Evolutionary conservation across 208 protist genomes (phyloP), one percentile per base, ranked within the genome.

Genomic region (Acanthamoeba divionensis): DNA sequence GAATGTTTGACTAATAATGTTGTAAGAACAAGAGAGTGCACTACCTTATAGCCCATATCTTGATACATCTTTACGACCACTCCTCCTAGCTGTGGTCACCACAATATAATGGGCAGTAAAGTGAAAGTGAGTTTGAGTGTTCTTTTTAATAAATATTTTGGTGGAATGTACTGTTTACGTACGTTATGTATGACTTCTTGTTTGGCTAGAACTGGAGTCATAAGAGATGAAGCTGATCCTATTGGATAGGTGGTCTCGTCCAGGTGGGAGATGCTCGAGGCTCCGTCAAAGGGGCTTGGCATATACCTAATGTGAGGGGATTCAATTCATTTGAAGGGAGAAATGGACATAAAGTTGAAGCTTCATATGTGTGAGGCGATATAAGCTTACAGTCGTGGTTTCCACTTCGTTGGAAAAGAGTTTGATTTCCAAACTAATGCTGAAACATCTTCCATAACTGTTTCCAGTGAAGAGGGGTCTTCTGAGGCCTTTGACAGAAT

Each of bases 111-210:
- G 8, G 60, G 31, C 31, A 41, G 60, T 67, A 13, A 0, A 21
- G 21, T 10, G 5, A 73, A 6, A 18, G 18, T 7, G 31, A 18
- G 65, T 18, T 13, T 50, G 5, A 38, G n/a, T 41, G 47, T 18
- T 8, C 7, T 41, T 3, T 38, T 18, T 29, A n/a, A 18, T 31
- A 41, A 31, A 26, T 41, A 71, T 24, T 2, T 48, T 12, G 18
- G n/a, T n/a, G n/a, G n/a, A n/a, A n/a, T n/a, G 10, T 50, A 24
- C 3, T 7, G 4, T 31, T 4, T 9, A n/a, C 67, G 24, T 52
- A 79, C 67, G 21, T 79, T 52, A 33, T 85, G 75, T 29, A 85
- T 85, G 48, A 44, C 75, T 31, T 85, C 75, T 33, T 63, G 75
- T 31, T 44, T 29, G 33, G 48, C 75, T 36, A 85, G 26, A 0